Percentiles rank a stretch among this genome's conserved stretches.
These are phyloP conservation scores for Diphasiastrum complanatum DNA, from an alignment of 83 land plant species.

Conservation along the genomic window DNA sequence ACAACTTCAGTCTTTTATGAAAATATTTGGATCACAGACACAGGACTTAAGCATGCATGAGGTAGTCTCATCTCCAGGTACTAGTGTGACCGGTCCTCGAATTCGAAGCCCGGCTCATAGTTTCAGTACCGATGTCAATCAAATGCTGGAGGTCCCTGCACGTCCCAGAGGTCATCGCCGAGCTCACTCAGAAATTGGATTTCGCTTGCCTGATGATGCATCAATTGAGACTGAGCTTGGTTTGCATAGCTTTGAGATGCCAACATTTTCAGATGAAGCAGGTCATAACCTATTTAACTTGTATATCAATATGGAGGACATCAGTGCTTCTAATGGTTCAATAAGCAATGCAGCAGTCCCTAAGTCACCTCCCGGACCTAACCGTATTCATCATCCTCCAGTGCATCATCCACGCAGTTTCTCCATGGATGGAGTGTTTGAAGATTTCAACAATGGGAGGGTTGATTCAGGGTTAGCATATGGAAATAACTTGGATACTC, in stretches of 20 bases:
- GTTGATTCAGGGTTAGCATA: background rate
- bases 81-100: conserved; percentile 10
- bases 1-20: background rate
- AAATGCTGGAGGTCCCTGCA: conserved; percentile 8
- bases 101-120: conserved; percentile 8
- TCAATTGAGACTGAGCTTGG: conserved; percentile 10
- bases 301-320: conserved; percentile 16
- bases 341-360: background rate
- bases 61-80: conserved; percentile 8
- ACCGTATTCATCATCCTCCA: background rate
- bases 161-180: conserved; percentile 12
- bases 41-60: conserved; percentile 9
- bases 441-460: background rate
- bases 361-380: background rate
- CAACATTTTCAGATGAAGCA: conserved; percentile 9
- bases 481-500: background rate
- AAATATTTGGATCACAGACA: background rate
- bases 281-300: conserved; percentile 11
- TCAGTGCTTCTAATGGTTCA: background rate
- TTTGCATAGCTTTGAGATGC: background rate
- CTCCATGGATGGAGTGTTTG: conserved; percentile 11
- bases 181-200: conserved; percentile 11
- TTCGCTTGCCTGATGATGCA: conserved; percentile 7
- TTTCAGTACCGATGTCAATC: conserved; percentile 16
- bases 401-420: conserved; percentile 10